Percentiles rank a stretch among this genome's conserved stretches.
These are phyloP conservation scores for Phaffia tasmanica DNA, from an alignment of 768 basidiomycete species.

Conservation along the genomic window DNA sequence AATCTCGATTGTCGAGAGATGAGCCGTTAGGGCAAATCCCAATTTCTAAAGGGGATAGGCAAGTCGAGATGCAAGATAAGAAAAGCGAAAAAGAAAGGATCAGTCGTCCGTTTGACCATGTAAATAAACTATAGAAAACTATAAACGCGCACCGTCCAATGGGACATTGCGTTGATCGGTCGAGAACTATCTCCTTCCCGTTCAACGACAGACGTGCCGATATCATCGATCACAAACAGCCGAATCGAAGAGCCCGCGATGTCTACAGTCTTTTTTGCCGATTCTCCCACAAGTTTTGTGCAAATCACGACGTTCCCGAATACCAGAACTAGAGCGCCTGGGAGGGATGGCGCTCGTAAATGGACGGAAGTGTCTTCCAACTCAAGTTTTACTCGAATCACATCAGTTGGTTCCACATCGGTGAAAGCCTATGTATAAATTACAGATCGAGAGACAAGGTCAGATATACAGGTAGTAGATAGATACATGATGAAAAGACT, in stretches of 20 bases:
- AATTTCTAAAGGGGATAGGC: constrained; percentile 24
- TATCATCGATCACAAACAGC: constrained; percentile 49
- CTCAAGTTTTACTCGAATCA: constrained; percentile 58
- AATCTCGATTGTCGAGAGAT: constrained; percentile 25
- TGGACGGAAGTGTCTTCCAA: constrained; percentile 58
- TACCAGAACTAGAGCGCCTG: constrained; percentile 53
- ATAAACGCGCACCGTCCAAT: constrained; percentile 27
- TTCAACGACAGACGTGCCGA: constrained; percentile 31
- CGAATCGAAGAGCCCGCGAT: constrained; percentile 46
- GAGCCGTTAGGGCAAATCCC: constrained; percentile 31
- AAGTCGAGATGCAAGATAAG: not conserved
- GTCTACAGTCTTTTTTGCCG: constrained; percentile 48
- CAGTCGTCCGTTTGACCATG: no score
- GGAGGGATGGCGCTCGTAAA: constrained; percentile 45
- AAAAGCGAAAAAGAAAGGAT: no score
- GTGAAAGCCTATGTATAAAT: constrained; percentile 63
- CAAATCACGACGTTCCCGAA: constrained; percentile 56
- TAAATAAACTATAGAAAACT: not conserved
- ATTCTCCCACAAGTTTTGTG: constrained; percentile 62
- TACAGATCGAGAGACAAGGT: not conserved
- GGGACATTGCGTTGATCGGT: constrained; percentile 56
- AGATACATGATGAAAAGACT: constrained; percentile 33
- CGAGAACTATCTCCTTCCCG: constrained; percentile 20
- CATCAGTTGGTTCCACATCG: constrained; percentile 78
- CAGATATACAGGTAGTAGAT: not conserved